Base-by-base conservation (phyloP, 140 eudicot genomes). In the Senecio squalidus region DNA sequence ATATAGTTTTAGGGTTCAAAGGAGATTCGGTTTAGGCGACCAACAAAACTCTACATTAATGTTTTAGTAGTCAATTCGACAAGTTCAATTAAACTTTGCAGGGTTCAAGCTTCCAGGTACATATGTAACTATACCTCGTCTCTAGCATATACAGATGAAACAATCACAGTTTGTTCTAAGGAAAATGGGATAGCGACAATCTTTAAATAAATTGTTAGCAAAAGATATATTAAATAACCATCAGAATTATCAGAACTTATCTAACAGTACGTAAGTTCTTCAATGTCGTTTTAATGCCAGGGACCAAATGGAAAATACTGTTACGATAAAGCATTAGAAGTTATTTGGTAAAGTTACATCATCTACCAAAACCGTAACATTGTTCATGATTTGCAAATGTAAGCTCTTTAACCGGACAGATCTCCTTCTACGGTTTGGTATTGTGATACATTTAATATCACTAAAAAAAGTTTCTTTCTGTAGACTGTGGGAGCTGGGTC, bases 71-170 rank as follows among this genome's bases (percentile, higher is more conserved):
- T 30, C 31, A 5, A 51, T 43, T 36, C 64, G 62, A 74, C 18
- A 47, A 53, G 34, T 41, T 34, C 25, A 14, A 36, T 48, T 26
- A 18, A 67, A 56, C 55, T 63, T 64, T 14, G 53, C 1, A 4
- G 24, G 26, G 14, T 60, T 49, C 62, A 48, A 27, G 59, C 31
- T 55, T 53, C 60, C 44, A 51, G 44, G 33, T 69, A 24, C 49
- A 70, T 17, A 44, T 67, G 51, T 55, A 53, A 52, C 15, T 25
- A 54, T 74, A 82, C 89, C 89, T 84, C 94, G 23, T 84, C 88
- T 68, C 94, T 89, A 80, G 94, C 71, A 74, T 72, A 59, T n/a
- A 69, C 43, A 64, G 34, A 43, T 33, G 6, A 66, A 60, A 68
- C 60, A 30, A 41, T 33, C 43, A 14, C 22, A 58, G 43, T 71